Percentiles rank a stretch among this genome's conserved stretches.
phyloP scores from a whole-genome alignment of 2,329 filamentous ascomycete species.

The Fusarium decemcellulare region DNA sequence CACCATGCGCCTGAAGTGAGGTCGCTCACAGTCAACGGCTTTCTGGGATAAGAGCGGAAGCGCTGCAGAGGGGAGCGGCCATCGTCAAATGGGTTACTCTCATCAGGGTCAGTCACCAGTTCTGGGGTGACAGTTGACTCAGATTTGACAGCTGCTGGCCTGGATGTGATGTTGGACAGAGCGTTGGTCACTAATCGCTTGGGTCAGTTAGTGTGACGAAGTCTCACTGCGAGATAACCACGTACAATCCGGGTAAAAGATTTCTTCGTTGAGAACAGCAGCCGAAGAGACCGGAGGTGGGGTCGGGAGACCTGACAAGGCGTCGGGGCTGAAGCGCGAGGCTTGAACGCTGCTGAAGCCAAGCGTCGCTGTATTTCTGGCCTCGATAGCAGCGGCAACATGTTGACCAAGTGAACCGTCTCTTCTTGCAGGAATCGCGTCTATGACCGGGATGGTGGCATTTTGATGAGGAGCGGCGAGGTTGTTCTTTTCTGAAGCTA shows the following conservation, averaged over 20 bases:
- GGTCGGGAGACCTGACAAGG: slow-evolving; percentile 15
- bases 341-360: slow-evolving; percentile 14
- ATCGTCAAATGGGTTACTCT: slow-evolving; percentile 47
- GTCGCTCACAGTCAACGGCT: slow-evolving; percentile 89
- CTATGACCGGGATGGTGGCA: slow-evolving; percentile 33
- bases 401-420: slow-evolving; percentile 20
- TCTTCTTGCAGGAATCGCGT: slow-evolving; percentile 41
- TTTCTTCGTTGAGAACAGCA: slow-evolving; percentile 41
- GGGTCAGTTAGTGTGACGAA: slow-evolving; percentile 68
- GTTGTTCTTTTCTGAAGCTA: slow-evolving; percentile 45
- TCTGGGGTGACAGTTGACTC: slow-evolving; percentile 30
- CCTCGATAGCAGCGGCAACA: slow-evolving; percentile 14
- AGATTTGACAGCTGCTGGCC: slow-evolving; percentile 19
- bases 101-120: slow-evolving; percentile 2
- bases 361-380: neutral
- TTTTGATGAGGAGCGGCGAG: slow-evolving; percentile 17
- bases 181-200: slow-evolving; percentile 75
- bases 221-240: slow-evolving; percentile 28
- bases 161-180: slow-evolving; percentile 47
- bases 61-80: slow-evolving; percentile 76
- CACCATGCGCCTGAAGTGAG: slow-evolving; percentile 94
- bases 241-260: slow-evolving; percentile 69
- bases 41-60: slow-evolving; percentile 83
- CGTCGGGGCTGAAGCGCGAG: neutral
- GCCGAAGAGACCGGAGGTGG: slow-evolving; percentile 28